These are phyloP conservation scores for Trichoderma sp. DNA, from an alignment of 2,329 filamentous ascomycete genomes.

Conservation along the genomic window DNA sequence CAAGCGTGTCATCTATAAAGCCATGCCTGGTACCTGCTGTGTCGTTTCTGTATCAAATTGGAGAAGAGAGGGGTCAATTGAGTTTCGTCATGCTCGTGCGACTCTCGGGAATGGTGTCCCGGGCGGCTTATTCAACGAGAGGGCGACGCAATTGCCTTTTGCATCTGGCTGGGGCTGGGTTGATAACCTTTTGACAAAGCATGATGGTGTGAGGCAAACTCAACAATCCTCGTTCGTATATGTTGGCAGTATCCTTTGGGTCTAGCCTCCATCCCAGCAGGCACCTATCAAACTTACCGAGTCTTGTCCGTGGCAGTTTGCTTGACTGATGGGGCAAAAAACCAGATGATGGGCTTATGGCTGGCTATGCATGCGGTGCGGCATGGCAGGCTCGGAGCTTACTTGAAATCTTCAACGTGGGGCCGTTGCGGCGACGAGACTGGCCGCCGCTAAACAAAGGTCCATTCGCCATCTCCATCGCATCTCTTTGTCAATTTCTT, in stretches of 20 bases:
- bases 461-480: neutral
- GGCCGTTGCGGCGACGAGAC: conserved; percentile 11
- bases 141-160: neutral
- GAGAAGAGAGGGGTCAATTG: neutral
- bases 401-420: conserved; percentile 5
- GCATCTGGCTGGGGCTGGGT: neutral
- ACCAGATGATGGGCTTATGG: neutral
- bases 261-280: neutral
- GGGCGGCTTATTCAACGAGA: neutral
- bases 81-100: neutral
- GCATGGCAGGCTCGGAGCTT: neutral
- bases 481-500: neutral
- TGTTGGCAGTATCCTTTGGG: neutral
- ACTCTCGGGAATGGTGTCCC: neutral
- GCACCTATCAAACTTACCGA: neutral
- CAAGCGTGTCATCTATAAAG: neutral
- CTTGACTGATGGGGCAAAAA: neutral
- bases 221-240: neutral
- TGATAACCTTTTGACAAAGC: neutral
- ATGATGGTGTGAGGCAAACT: neutral
- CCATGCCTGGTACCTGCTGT: neutral
- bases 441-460: neutral
- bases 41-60: neutral
- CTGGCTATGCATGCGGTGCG: neutral
- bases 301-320: neutral